phyloP scores from a whole-genome alignment of 495 filamentous ascomycete species.

The Xylaria bambusicola region DNA sequence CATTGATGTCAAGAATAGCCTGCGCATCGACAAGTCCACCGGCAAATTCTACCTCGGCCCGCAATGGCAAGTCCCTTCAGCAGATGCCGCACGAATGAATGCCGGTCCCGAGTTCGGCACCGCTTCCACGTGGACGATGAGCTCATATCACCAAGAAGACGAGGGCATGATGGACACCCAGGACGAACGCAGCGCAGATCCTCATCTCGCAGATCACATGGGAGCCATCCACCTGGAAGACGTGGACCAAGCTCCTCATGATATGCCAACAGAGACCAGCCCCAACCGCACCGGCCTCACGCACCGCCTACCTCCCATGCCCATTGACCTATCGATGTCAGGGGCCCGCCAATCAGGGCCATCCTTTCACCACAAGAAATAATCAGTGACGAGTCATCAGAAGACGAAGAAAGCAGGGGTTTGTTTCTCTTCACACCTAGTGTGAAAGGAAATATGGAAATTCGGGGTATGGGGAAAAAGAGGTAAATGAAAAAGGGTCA shows the following conservation, averaged over 20 bases:
- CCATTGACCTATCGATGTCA: not conserved
- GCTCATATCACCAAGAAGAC: not conserved
- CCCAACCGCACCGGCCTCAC: not conserved
- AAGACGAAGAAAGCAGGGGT: too few relatives aligned
- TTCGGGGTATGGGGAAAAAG: not conserved
- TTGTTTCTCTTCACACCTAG: too few relatives aligned
- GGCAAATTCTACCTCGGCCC: slow-evolving; percentile 2
- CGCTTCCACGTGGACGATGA: not conserved
- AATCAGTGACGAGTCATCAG: too few relatives aligned
- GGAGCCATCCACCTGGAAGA: not conserved
- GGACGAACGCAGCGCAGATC: too few relatives aligned
- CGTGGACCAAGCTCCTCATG: too few relatives aligned
- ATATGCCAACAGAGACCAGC: not conserved
- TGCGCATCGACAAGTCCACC: not conserved
- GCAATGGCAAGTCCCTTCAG: slow-evolving; percentile 11
- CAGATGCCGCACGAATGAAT: not conserved
- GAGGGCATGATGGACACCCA: too few relatives aligned
- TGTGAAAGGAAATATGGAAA: too few relatives aligned
- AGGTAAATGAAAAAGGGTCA: not conserved
- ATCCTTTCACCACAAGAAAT: too few relatives aligned
- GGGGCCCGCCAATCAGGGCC: not conserved
- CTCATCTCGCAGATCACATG: too few relatives aligned
- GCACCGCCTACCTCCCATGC: not conserved
- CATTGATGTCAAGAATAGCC: slow-evolving; percentile 3
- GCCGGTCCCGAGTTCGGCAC: not conserved